Base-by-base conservation (phyloP, 345 rosid genomes). In the Cardamine resedifolia region DNA sequence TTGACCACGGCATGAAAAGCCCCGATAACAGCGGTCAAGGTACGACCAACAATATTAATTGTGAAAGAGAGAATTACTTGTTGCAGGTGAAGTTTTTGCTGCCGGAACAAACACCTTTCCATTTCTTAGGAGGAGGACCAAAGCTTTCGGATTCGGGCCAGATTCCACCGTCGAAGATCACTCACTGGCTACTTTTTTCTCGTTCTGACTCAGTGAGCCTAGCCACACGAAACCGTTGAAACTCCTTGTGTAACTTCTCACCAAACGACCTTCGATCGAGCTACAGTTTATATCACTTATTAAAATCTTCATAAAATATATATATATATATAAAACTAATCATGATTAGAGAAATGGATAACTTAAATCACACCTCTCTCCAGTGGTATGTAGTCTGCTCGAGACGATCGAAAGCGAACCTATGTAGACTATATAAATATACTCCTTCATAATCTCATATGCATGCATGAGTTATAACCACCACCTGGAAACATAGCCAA, bases 201-300 rank as follows among this genome's bases (percentile, higher is more conserved):
- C 81, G 84, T 77, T 88, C 95, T 2, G 51, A 12, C 21, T 77
- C 67, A 2, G 77, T 81, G 50, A 88, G 83, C 6, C 60, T 61
- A 7, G 89, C 88, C n/a, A n/a, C 0, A 80, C 89, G 56, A 88
- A 85, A 14, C 86, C 91, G 58, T 85, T 86, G 78, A 88, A 86
- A 68, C 91, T 88, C 75, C 79, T 82, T n/a, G 2, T 68, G 68
- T 83, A 86, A 44, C 88, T 86, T 78, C 82, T 81, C 28, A 86
- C 41, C 70, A 88, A 20, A 7, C 70, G 73, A 43, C 70, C 69
- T 51, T 41, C 67, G 28, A 39, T 61, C 31, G 71, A 70, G 38
- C 87, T 86, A 23, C 28, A 64, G 7, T 1, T 16, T 6, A 26
- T 34, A 36, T 9, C 28, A 55, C 3, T 8, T 38, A 19, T 49